Conservation (phyloP, 768 basidiomycete species). For the Tubosaeta sp. region DNA sequence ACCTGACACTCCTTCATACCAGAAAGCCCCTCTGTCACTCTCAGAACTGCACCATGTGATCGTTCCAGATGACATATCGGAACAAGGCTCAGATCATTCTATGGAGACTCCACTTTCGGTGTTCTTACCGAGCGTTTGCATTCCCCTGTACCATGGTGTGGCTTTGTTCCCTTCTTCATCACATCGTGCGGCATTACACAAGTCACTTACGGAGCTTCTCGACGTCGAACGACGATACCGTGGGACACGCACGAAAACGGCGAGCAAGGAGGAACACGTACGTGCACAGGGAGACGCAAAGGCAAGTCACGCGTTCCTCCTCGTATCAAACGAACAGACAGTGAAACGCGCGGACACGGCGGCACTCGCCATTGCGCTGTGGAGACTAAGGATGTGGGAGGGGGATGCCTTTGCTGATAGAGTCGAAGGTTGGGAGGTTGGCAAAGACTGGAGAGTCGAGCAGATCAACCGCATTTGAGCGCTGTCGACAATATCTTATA, state of each 20-base stretch:
- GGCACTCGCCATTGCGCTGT: constrained; percentile 65
- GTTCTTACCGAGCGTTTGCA: constrained; percentile 29
- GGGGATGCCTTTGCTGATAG: constrained; percentile 32
- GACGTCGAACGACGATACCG: constrained; percentile 39
- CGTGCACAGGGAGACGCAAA: constrained; percentile 34
- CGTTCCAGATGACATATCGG: neutral
- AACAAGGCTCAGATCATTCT: neutral
- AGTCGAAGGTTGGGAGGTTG: constrained; percentile 36
- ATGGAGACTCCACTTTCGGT: constrained; percentile 13
- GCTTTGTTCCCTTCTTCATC: constrained; percentile 56
- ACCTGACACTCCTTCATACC: neutral
- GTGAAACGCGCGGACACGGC: constrained; percentile 55
- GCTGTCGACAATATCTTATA: neutral
- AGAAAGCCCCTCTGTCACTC: constrained; percentile 23
- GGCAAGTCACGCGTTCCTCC: constrained; percentile 66
- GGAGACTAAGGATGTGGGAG: constrained; percentile 79
- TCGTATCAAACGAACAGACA: constrained; percentile 50
- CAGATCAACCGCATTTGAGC: constrained; percentile 7
- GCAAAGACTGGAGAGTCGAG: constrained; percentile 22
- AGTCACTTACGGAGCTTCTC: constrained; percentile 45
- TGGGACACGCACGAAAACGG: neutral
- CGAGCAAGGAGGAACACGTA: neutral
- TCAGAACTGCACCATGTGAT: constrained; percentile 21
- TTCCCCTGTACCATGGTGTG: constrained; percentile 70
- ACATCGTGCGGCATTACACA: constrained; percentile 59